Conservation (phyloP, 169 alveolate species). For the Cryptosporidium tyzzeri region DNA sequence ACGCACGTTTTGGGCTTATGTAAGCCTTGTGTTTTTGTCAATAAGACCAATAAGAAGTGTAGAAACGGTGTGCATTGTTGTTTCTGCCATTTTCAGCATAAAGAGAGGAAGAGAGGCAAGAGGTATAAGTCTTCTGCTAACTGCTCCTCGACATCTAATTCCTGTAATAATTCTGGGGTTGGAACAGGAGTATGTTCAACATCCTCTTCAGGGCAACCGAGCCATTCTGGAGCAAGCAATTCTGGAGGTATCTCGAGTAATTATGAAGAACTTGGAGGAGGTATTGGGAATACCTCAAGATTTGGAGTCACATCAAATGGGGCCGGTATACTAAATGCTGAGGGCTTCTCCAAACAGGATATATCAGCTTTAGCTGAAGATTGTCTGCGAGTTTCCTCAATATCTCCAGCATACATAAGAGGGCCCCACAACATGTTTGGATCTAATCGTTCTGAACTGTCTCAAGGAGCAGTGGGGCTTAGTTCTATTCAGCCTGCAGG, state of each 20-base stretch:
- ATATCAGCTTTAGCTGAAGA: background rate
- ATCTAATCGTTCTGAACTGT: background rate
- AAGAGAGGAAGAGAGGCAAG: constrained; percentile 73
- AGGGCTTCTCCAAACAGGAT: background rate
- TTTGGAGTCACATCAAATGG: background rate
- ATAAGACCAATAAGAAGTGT: constrained; percentile 82
- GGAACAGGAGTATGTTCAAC: background rate
- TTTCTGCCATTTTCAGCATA: constrained; percentile 83
- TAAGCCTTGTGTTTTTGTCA: constrained; percentile 85
- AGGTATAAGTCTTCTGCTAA: constrained; percentile 14
- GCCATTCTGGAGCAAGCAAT: background rate
- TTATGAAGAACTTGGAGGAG: background rate
- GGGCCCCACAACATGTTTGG: background rate
- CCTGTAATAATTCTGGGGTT: background rate
- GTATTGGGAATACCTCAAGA: background rate
- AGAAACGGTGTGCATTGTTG: constrained; percentile 81
- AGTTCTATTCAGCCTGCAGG: background rate
- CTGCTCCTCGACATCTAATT: background rate
- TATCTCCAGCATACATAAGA: background rate
- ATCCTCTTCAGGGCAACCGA: background rate
- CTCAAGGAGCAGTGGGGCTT: background rate
- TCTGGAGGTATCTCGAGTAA: background rate
- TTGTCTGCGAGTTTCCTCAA: background rate
- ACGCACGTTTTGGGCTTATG: constrained; percentile 82
- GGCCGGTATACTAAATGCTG: background rate